phyloP scores from a whole-genome alignment of 2,329 filamentous ascomycete species.

The Claviceps spartinae region DNA sequence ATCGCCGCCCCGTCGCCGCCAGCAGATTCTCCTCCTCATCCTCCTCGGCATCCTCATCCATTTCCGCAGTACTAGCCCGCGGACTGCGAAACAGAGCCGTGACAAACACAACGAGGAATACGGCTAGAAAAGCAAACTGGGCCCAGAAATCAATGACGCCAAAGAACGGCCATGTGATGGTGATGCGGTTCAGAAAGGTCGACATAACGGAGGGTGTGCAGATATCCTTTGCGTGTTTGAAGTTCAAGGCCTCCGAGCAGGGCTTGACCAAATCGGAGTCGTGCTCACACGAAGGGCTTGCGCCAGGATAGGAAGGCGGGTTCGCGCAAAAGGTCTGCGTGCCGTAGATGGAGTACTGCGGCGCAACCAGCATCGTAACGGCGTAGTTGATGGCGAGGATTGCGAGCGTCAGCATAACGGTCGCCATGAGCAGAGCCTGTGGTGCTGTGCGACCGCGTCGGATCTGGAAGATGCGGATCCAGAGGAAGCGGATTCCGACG shows the following conservation, averaged over 20 bases:
- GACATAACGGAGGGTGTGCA: conserved; percentile 88
- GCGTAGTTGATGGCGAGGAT: conserved; percentile 87
- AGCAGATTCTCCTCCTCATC: conserved; percentile 90
- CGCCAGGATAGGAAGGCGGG: conserved; percentile 44
- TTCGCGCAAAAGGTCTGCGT: conserved; percentile 88
- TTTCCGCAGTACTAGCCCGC: conserved; percentile 56
- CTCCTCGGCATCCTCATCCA: conserved; percentile 81
- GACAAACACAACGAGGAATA: conserved; percentile 72
- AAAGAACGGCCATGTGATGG: conserved; percentile 90
- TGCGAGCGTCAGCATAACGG: conserved; percentile 79
- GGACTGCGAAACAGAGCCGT: conserved; percentile 72
- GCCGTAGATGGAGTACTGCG: conserved; percentile 88
- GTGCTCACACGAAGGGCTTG: conserved; percentile 61
- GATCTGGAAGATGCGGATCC: conserved; percentile 87
- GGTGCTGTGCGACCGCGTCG: conserved; percentile 79
- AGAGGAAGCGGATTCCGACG: conserved; percentile 89
- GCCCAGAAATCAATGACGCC: conserved; percentile 91
- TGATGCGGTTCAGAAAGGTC: conserved; percentile 85
- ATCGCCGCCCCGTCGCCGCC: conserved; percentile 66
- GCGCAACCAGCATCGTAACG: conserved; percentile 83
- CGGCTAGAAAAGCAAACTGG: conserved; percentile 76
- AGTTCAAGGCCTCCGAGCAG: conserved; percentile 65
- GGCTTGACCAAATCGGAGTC: conserved; percentile 60
- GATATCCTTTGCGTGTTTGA: conserved; percentile 58
- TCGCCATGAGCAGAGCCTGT: conserved; percentile 81